A percentile compares a stretch with the other conserved stretches of the same genome.
Conservation (phyloP, 305 asterid species). For the Fraxinus velutina region DNA sequence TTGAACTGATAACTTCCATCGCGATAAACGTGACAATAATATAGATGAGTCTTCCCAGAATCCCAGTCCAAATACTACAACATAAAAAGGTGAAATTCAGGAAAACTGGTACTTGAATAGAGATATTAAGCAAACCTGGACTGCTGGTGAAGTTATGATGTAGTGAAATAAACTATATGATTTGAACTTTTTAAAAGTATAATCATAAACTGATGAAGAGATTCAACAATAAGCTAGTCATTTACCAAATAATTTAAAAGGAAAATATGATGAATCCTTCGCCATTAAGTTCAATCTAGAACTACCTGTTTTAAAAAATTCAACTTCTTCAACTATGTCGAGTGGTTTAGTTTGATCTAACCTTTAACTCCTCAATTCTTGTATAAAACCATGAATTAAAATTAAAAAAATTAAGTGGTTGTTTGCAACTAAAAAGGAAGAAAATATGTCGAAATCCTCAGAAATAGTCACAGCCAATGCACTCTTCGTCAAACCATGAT, state of each 20-base stretch:
- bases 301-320: neutral
- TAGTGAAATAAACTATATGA: neutral
- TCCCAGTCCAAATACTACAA: constrained; percentile 65
- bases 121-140: constrained; percentile 6
- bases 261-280: neutral
- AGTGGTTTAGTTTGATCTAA: neutral
- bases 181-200: neutral
- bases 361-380: neutral
- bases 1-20: constrained; percentile 55
- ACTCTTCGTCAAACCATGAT: neutral
- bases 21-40: constrained; percentile 42
- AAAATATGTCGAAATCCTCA: neutral
- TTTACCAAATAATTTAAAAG: neutral
- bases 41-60: constrained; percentile 54
- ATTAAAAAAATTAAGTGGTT: neutral
- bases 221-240: neutral
- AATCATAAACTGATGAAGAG: neutral
- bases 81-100: constrained; percentile 15
- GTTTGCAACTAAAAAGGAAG: neutral
- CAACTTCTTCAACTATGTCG: neutral
- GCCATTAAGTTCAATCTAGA: neutral
- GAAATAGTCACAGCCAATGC: neutral
- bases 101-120: neutral
- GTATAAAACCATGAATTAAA: neutral
- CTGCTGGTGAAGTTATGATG: neutral